Percentiles rank a stretch among this genome's conserved stretches.
Evolutionary conservation across 768 basidiomycete genomes (phyloP).

Genomic region (Cystobasidium onofrii): DNA sequence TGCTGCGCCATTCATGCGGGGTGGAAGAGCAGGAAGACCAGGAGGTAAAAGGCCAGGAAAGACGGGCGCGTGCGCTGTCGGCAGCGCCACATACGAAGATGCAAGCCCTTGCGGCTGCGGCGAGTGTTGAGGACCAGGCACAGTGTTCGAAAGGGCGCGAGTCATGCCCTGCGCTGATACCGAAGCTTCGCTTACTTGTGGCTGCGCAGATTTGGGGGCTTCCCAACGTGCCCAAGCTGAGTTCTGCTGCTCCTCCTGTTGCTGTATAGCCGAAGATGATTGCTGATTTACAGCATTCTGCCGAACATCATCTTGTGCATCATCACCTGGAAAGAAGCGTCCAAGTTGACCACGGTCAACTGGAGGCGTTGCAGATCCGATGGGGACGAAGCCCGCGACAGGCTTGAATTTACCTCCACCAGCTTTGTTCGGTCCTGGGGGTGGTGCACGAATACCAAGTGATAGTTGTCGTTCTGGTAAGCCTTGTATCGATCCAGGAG

Average conservation of each 20-base stretch:
- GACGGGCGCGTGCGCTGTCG: neutral
- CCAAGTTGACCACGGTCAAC: neutral
- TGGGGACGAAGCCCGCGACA: conserved; percentile 8
- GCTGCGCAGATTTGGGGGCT: neutral
- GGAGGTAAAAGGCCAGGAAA: neutral
- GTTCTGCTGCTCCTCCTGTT: neutral
- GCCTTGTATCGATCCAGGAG: neutral
- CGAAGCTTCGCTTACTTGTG: neutral
- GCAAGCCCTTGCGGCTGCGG: neutral
- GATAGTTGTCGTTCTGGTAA: conserved; percentile 18
- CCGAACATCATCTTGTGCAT: neutral
- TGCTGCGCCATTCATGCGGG: neutral
- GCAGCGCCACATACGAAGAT: neutral
- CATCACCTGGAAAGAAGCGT: conserved; percentile 3
- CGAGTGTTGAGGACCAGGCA: neutral
- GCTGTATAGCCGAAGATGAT: neutral
- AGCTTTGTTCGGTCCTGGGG: conserved; percentile 4
- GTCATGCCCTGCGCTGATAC: neutral
- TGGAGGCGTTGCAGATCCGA: neutral
- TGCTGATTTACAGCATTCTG: neutral
- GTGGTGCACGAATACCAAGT: conserved; percentile 22
- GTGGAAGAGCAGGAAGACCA: neutral
- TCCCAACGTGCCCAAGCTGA: neutral
- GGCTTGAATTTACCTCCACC: conserved; percentile 16
- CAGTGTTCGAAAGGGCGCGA: neutral